A percentile compares a stretch with the other conserved stretches of the same genome.
Evolutionary conservation across 2,329 filamentous ascomycete species (phyloP).

Genomic region (Colletotrichum sublineola): DNA sequence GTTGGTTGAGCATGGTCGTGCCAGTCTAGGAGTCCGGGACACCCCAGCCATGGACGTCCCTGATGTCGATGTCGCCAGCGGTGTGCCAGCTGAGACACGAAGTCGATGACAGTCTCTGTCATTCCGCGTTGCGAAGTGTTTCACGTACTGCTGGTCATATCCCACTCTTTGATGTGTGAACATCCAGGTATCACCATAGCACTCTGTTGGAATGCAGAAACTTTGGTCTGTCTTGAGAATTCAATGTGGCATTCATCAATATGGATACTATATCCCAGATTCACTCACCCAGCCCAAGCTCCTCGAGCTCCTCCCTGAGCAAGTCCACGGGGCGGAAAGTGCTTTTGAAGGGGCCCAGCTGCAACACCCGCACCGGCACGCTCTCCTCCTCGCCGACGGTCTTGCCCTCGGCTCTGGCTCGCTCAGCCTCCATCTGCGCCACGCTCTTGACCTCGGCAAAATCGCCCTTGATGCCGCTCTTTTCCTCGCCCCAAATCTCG

Average conservation of each 20-base stretch:
- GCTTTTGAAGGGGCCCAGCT: constrained; percentile 35
- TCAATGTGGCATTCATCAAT: not conserved
- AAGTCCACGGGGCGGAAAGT: constrained; percentile 41
- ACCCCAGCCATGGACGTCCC: not conserved
- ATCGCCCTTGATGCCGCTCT: constrained; percentile 41
- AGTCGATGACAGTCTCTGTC: not conserved
- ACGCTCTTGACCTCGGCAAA: constrained; percentile 44
- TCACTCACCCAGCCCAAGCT: not conserved
- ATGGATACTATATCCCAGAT: not conserved
- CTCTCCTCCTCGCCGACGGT: constrained; percentile 35
- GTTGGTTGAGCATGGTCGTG: not conserved
- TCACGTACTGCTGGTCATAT: not conserved
- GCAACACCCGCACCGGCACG: constrained; percentile 28
- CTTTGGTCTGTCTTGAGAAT: not conserved
- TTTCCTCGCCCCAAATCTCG: constrained; percentile 44
- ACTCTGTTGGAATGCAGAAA: not conserved
- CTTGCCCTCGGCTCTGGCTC: constrained; percentile 32
- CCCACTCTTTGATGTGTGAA: not conserved
- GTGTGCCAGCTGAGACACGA: not conserved
- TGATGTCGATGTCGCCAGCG: not conserved
- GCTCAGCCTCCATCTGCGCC: constrained; percentile 41
- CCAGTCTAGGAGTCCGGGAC: not conserved
- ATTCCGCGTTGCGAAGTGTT: not conserved
- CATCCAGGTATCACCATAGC: not conserved
- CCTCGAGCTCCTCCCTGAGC: constrained; percentile 29